Conservation (phyloP, 1,284 basidiomycete species). For the Uromyces viciae-fabae region DNA sequence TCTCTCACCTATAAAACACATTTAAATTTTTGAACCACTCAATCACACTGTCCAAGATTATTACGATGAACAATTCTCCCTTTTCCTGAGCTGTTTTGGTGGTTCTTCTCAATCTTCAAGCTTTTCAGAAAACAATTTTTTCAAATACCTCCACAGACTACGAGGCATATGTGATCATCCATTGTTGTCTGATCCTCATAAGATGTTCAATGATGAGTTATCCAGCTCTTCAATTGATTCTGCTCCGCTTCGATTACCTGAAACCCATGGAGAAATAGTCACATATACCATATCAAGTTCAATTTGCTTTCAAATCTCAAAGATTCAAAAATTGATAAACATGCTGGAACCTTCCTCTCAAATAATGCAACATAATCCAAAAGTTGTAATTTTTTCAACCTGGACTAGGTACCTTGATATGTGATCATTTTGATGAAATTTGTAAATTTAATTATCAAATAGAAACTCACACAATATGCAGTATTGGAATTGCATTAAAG, state of each 20-base stretch:
- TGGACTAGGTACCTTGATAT: not conserved
- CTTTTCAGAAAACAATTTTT: too few species aligned
- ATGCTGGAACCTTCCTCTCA: not conserved
- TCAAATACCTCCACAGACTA: not conserved
- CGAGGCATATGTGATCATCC: conserved; percentile 2
- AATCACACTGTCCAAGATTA: too few species aligned
- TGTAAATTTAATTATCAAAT: not conserved
- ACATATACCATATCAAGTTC: not conserved
- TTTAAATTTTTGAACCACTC: not conserved
- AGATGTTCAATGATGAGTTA: not conserved
- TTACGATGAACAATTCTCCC: too few species aligned
- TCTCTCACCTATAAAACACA: not conserved
- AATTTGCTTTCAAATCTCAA: not conserved
- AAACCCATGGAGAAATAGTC: not conserved
- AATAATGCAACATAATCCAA: not conserved
- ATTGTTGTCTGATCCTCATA: not conserved
- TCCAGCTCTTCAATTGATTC: not conserved
- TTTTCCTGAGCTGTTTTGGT: too few species aligned
- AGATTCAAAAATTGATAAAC: not conserved
- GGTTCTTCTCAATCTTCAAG: too few species aligned
- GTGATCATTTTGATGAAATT: not conserved
- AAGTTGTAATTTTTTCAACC: not conserved
- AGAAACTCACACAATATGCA: not conserved
- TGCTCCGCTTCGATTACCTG: not conserved
- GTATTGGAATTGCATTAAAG: not conserved